A percentile compares a stretch with the other conserved stretches of the same genome.
Conservation (phyloP, 2,329 filamentous ascomycete species). For the Paraconiothyrium sp. region DNA sequence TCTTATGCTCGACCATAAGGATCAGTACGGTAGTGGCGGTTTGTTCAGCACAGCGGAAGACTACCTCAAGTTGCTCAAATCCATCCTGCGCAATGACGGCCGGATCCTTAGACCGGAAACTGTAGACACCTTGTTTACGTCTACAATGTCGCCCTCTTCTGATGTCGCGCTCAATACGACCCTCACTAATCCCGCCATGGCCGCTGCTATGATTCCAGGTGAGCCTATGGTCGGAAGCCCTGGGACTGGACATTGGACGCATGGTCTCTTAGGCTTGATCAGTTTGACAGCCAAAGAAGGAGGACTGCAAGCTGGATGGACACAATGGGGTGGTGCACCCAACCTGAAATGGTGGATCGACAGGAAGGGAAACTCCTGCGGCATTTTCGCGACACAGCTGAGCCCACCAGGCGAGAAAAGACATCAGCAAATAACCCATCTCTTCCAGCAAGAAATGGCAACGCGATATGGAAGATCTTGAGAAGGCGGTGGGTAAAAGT, state of each 20-base stretch:
- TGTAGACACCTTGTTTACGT: slow-evolving; percentile 18
- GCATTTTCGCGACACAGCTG: slow-evolving; percentile 37
- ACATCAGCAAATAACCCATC: slow-evolving; percentile 24
- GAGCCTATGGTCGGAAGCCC: slow-evolving; percentile 23
- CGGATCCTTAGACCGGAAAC: slow-evolving; percentile 26
- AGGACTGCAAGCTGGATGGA: slow-evolving; percentile 23
- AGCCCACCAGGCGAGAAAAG: slow-evolving; percentile 33
- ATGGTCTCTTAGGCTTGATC: slow-evolving; percentile 28
- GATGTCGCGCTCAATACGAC: slow-evolving; percentile 17
- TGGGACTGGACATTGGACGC: slow-evolving; percentile 25
- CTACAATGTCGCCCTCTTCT: slow-evolving; percentile 18
- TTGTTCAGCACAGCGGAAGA: slow-evolving; percentile 31
- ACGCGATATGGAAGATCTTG: background rate
- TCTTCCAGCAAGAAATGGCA: slow-evolving; percentile 34
- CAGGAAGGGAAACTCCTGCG: slow-evolving; percentile 33
- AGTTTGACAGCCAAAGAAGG: slow-evolving; percentile 25
- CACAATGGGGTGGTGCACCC: slow-evolving; percentile 36
- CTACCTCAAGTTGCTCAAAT: slow-evolving; percentile 31
- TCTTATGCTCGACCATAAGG: slow-evolving; percentile 15
- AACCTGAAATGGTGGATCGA: slow-evolving; percentile 42
- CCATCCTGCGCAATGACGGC: slow-evolving; percentile 29
- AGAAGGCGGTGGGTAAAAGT: background rate
- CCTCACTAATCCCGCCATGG: slow-evolving; percentile 18
- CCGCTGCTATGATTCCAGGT: slow-evolving; percentile 29
- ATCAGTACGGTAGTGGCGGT: slow-evolving; percentile 32